Evolutionary conservation across 805 yeast species (phyloP), one percentile per base, ranked within the genome.

Genomic region (Brettanomyces nanus): DNA sequence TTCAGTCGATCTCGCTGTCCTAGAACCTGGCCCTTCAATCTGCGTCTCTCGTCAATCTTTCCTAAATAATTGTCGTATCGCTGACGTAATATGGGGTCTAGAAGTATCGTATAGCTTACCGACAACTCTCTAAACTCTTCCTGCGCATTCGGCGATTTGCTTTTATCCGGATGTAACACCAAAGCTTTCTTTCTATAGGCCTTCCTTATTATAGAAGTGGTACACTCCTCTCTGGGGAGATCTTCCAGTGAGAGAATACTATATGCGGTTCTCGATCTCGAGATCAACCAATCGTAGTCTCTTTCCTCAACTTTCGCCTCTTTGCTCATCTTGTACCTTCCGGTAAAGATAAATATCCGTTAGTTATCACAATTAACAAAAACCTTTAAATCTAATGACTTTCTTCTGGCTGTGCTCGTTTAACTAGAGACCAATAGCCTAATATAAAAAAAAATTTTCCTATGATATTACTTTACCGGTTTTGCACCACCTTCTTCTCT

Each of bases 81-180:
- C 4, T 15, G 19, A 31, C 44, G 47, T 37, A 47, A 39, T 3
- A 42, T 45, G 3, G 41, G 35, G 19, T 49, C 45, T 5, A 40
- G 31, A 5, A 60, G 40, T 2, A 60, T 43, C 7, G 32, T 33
- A 28, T 56, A 56, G 25, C 61, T 56, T 9, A 51, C 45, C n/a
- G 46, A 36, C 3, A 59, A 44, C 43, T 49, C 53, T 22, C 58
- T 44, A 25, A 61, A 61, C 32, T 45, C 29, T 27, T 46, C 53
- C 31, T 46, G 50, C 6, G 64, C 58, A 29, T 51, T 44, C 4
- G 33, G 31, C 4, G 53, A 30, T 17, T 52, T 49, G 37, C 61
- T 59, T 46, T 59, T 61, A 45, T 61, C 66, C 2, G 66, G 66
- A 37, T 61, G 66, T 2, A 48, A 41, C 14, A 46, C 22, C 22